These are phyloP conservation scores for Ochetophila trinervis DNA, from an alignment of 306 rosid species.

Conservation along the genomic window DNA sequence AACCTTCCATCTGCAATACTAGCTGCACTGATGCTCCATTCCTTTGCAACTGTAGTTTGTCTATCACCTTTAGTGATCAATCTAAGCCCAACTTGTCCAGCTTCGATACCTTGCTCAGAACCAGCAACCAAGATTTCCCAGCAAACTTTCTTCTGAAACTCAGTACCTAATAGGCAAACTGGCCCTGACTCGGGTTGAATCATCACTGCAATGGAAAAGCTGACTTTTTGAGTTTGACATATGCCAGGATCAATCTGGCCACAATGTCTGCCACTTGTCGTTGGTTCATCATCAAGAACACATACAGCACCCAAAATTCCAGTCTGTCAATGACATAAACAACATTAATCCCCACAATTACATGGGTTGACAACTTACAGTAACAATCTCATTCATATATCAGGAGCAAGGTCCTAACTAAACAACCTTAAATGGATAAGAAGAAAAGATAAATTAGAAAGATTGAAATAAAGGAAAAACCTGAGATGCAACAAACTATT, in stretches of 20 bases:
- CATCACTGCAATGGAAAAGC: conserved; percentile 81
- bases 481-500: background rate
- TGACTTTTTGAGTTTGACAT: conserved; percentile 80
- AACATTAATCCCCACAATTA: conserved; percentile 20
- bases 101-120: conserved; percentile 98
- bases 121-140: conserved; percentile 99
- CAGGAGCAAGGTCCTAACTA: conserved; percentile 6
- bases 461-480: conserved; percentile 1
- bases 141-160: conserved; percentile 82
- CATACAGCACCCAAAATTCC: conserved; percentile 86
- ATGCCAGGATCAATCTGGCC: conserved; percentile 77
- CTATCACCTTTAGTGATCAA: conserved; percentile 96
- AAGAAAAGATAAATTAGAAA: background rate
- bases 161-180: conserved; percentile 91
- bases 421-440: background rate
- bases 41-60: conserved; percentile 88
- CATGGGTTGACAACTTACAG: conserved; percentile 3
- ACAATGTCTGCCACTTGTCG: conserved; percentile 79
- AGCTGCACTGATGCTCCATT: conserved; percentile 93
- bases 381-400: background rate
- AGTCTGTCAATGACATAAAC: conserved; percentile 59
- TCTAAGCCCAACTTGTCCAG: conserved; percentile 99
- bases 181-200: conserved; percentile 99
- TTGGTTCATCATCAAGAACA: conserved; percentile 94
- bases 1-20: conserved; percentile 99